Percentiles rank a stretch among this genome's conserved stretches.
Evolutionary conservation across 1,284 basidiomycete genomes (phyloP).

Genomic region (Albatrellus sp.): DNA sequence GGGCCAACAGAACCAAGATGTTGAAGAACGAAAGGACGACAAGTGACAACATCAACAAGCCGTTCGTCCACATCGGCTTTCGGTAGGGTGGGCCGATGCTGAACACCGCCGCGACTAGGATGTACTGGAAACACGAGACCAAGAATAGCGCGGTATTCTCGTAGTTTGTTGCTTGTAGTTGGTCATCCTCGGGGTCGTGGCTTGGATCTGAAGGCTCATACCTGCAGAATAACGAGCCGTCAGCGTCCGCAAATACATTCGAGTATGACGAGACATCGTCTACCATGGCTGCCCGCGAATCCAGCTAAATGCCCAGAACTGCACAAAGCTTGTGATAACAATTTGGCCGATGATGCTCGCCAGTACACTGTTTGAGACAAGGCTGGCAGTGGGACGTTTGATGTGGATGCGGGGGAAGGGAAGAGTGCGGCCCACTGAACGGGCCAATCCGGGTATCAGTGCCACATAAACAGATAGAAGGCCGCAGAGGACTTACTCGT

Average conservation of each 20-base stretch:
- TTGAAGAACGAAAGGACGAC: slow-evolving; percentile 59
- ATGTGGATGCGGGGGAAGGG: slow-evolving; percentile 81
- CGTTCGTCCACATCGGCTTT: slow-evolving; percentile 90
- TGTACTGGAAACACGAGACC: slow-evolving; percentile 97
- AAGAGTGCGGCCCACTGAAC: slow-evolving; percentile 83
- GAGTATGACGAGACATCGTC: slow-evolving; percentile 12
- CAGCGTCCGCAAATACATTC: neutral
- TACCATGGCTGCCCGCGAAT: slow-evolving; percentile 78
- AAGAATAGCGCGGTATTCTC: slow-evolving; percentile 93
- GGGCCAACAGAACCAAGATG: slow-evolving; percentile 61
- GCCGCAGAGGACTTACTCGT: slow-evolving; percentile 55
- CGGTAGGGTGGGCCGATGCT: slow-evolving; percentile 97
- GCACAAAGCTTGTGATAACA: slow-evolving; percentile 72
- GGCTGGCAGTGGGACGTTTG: slow-evolving; percentile 89
- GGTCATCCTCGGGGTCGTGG: slow-evolving; percentile 50
- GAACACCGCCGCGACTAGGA: slow-evolving; percentile 92
- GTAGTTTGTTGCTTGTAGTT: slow-evolving; percentile 83
- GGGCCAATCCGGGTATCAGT: slow-evolving; percentile 8
- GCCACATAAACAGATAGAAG: neutral
- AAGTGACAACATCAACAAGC: slow-evolving; percentile 73
- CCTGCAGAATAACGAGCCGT: slow-evolving; percentile 26
- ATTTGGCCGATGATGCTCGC: slow-evolving; percentile 92
- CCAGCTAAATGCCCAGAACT: slow-evolving; percentile 86
- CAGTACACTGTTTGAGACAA: slow-evolving; percentile 94
- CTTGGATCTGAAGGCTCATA: slow-evolving; percentile 50